phyloP scores from a whole-genome alignment of 352 stramenopile genomes.

The Globisporangium solare region DNA sequence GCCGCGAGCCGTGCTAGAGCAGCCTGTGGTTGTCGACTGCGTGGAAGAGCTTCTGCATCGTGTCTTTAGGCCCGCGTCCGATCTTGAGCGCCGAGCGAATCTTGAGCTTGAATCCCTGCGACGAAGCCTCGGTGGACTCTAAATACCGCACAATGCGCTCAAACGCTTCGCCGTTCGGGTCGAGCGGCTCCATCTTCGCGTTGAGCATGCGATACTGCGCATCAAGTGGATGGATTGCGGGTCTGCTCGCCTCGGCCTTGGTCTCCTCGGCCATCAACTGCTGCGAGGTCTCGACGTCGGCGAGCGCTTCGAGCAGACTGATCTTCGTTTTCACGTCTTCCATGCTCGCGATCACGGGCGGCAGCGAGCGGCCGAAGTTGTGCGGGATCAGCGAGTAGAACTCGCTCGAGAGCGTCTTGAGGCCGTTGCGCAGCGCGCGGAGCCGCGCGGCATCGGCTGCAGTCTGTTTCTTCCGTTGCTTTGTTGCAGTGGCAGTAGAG shows the following conservation, averaged over 20 bases:
- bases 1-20: slow-evolving; percentile 79
- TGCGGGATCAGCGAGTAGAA: slow-evolving; percentile 76
- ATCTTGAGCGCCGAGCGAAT: slow-evolving; percentile 58
- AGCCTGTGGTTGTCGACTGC: slow-evolving; percentile 63
- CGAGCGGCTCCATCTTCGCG: slow-evolving; percentile 36
- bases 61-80: slow-evolving; percentile 34
- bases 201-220: slow-evolving; percentile 50
- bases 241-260: slow-evolving; percentile 25
- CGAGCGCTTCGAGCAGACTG: slow-evolving; percentile 52
- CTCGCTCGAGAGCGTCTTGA: slow-evolving; percentile 54
- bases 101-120: slow-evolving; percentile 30
- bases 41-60: slow-evolving; percentile 27
- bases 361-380: slow-evolving; percentile 50
- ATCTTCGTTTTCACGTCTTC: slow-evolving; percentile 56
- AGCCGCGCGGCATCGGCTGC: slow-evolving; percentile 12
- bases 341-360: slow-evolving; percentile 47
- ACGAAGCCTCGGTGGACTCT: slow-evolving; percentile 52
- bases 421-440: slow-evolving; percentile 21
- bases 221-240: slow-evolving; percentile 40
- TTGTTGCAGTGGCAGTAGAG: no score
- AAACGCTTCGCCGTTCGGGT: slow-evolving; percentile 36
- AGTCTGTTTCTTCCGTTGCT: no score
- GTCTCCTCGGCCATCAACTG: slow-evolving; percentile 41
- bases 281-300: slow-evolving; percentile 60
- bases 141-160: slow-evolving; percentile 55